Percentiles rank a stretch among this genome's conserved stretches.
Conservation (phyloP, 352 stramenopile species). For the Globisporangium spiculum region DNA sequence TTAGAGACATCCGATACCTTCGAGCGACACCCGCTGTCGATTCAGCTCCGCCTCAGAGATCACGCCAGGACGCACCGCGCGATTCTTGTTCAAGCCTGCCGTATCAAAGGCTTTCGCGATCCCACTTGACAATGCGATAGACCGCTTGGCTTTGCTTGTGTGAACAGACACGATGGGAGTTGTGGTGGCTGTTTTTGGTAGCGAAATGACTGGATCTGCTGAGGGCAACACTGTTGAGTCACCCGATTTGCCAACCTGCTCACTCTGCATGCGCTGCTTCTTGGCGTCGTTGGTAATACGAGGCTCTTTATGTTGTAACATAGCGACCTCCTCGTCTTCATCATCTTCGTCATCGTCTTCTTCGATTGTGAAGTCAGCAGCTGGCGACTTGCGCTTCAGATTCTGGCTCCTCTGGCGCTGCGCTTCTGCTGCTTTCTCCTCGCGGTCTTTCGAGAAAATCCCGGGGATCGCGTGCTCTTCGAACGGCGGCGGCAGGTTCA, state of each 20-base stretch:
- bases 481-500: slow-evolving; percentile 86
- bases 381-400: slow-evolving; percentile 23
- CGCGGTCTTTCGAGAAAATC: slow-evolving; percentile 38
- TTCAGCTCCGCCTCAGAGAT: slow-evolving; percentile 61
- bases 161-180: neutral
- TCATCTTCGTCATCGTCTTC: slow-evolving; percentile 24
- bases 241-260: neutral
- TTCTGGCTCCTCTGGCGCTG: neutral
- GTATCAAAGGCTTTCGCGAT: slow-evolving; percentile 27
- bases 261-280: slow-evolving; percentile 4
- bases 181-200: too few relatives aligned
- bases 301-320: neutral
- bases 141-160: slow-evolving; percentile 6
- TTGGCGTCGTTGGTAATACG: neutral
- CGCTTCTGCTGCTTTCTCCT: slow-evolving; percentile 1
- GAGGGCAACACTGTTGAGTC: neutral
- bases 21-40: slow-evolving; percentile 25
- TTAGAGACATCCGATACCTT: slow-evolving; percentile 24
- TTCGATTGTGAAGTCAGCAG: slow-evolving; percentile 30
- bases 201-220: neutral
- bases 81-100: neutral
- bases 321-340: neutral
- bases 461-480: slow-evolving; percentile 65
- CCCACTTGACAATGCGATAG: neutral
- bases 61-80: slow-evolving; percentile 35